Percentiles rank a stretch among this genome's conserved stretches.
phyloP scores from a whole-genome alignment of 495 filamentous ascomycete species.

The Penicillium lividum region DNA sequence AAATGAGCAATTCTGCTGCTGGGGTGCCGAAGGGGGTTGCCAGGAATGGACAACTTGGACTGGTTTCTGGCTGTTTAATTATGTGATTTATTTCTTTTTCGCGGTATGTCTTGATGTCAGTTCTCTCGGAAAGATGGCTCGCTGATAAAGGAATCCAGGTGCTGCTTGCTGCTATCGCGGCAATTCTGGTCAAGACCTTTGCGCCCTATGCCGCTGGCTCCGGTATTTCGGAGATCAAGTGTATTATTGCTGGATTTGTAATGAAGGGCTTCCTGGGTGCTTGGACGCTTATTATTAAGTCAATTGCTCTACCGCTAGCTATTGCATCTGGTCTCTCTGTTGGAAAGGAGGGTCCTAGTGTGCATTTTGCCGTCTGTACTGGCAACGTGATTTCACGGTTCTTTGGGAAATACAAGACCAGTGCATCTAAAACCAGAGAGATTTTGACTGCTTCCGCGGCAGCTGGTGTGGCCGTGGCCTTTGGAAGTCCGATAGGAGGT shows the following conservation, averaged over 20 bases:
- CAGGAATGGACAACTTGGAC: slow-evolving; percentile 91
- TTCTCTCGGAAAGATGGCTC: background rate
- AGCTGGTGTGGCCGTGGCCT: slow-evolving; percentile 93
- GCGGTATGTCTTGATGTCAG: slow-evolving; percentile 56
- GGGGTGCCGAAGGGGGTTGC: slow-evolving; percentile 91
- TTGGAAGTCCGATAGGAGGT: slow-evolving; percentile 95
- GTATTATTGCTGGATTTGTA: slow-evolving; percentile 98
- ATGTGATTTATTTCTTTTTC: slow-evolving; percentile 85
- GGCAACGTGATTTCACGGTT: slow-evolving; percentile 94
- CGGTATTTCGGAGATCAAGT: slow-evolving; percentile 98
- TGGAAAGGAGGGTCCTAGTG: slow-evolving; percentile 96
- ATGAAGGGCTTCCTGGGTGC: slow-evolving; percentile 98
- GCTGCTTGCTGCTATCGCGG: slow-evolving; percentile 78
- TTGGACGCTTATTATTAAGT: slow-evolving; percentile 94
- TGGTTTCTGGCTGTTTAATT: slow-evolving; percentile 73
- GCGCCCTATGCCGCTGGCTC: slow-evolving; percentile 97
- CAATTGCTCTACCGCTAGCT: slow-evolving; percentile 83
- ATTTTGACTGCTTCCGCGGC: slow-evolving; percentile 93
- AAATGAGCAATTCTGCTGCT: slow-evolving; percentile 98
- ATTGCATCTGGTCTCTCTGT: slow-evolving; percentile 95
- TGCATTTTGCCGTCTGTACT: slow-evolving; percentile 97
- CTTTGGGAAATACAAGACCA: slow-evolving; percentile 90
- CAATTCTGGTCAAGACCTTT: slow-evolving; percentile 85
- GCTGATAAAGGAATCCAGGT: slow-evolving; percentile 49
- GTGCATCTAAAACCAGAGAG: slow-evolving; percentile 92